phyloP scores from a whole-genome alignment of 306 rosid genomes.

The Cucumis cinereus region DNA sequence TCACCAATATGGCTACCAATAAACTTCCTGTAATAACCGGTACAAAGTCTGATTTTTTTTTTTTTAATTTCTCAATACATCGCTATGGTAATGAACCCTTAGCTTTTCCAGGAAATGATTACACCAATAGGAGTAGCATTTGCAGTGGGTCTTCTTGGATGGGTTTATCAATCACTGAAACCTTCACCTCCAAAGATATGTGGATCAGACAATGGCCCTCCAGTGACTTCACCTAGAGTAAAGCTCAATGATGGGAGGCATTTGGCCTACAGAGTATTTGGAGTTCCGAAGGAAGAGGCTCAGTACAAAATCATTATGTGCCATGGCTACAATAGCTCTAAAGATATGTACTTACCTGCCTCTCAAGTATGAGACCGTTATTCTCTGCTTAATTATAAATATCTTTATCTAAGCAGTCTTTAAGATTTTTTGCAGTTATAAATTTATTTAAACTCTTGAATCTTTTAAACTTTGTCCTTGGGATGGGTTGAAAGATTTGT shows the following conservation, averaged over 20 bases:
- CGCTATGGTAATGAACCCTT: background rate
- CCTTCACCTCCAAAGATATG: conserved; percentile 55
- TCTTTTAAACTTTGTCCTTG: background rate
- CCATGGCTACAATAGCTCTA: conserved; percentile 54
- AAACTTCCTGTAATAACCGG: background rate
- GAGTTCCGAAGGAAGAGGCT: conserved; percentile 58
- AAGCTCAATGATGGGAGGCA: conserved; percentile 61
- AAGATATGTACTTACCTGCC: conserved; percentile 32
- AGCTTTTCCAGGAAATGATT: conserved; percentile 36
- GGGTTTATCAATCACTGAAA: conserved; percentile 37
- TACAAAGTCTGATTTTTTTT: background rate
- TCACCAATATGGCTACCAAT: background rate
- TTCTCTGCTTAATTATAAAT: background rate
- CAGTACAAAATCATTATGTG: conserved; percentile 44
- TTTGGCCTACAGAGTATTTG: conserved; percentile 64
- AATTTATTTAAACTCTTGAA: background rate
- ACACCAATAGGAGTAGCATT: conserved; percentile 34
- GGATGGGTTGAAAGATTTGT: background rate
- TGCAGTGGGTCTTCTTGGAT: conserved; percentile 39
- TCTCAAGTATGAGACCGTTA: conserved; percentile 35
- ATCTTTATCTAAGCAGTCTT: background rate
- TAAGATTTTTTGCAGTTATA: background rate
- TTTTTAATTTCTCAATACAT: background rate
- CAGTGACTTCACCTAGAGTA: conserved; percentile 47
- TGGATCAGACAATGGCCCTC: conserved; percentile 55